phyloP scores from a whole-genome alignment of 768 basidiomycete species.

The Suillus tomentosus region DNA sequence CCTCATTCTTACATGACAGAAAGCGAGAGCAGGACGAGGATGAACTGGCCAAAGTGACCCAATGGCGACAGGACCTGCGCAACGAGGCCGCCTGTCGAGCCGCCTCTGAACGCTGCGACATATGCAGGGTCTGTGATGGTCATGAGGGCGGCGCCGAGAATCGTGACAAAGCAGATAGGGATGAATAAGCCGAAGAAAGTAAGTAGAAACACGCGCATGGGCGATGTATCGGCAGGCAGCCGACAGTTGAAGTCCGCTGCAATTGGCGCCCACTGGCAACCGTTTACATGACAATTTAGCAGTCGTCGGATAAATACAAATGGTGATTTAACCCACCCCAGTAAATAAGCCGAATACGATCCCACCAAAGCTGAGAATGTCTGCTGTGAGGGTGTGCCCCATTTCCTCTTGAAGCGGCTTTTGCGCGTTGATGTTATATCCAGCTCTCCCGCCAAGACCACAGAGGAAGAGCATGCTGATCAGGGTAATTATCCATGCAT shows the following conservation, averaged over 20 bases:
- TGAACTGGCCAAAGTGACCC: slow-evolving; percentile 43
- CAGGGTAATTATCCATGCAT: slow-evolving; percentile 51
- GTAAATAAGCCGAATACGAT: slow-evolving; percentile 51
- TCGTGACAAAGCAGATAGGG: slow-evolving; percentile 42
- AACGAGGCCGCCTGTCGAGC: slow-evolving; percentile 46
- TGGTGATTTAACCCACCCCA: slow-evolving; percentile 34
- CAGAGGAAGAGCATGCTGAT: slow-evolving; percentile 53
- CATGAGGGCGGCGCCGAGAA: slow-evolving; percentile 42
- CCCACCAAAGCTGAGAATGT: slow-evolving; percentile 53
- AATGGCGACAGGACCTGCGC: slow-evolving; percentile 46
- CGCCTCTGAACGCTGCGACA: slow-evolving; percentile 40
- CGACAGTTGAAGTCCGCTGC: slow-evolving; percentile 59
- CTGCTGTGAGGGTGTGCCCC: slow-evolving; percentile 45
- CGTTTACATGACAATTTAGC: not conserved
- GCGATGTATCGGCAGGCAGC: slow-evolving; percentile 45
- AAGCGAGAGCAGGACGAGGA: slow-evolving; percentile 44
- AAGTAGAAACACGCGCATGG: slow-evolving; percentile 46
- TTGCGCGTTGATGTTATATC: slow-evolving; percentile 47
- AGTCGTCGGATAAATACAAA: not conserved
- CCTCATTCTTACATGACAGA: slow-evolving; percentile 39
- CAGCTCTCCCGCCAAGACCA: slow-evolving; percentile 49
- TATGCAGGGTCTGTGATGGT: slow-evolving; percentile 44
- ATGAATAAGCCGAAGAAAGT: slow-evolving; percentile 55
- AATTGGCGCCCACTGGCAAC: slow-evolving; percentile 45
- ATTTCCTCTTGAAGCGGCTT: slow-evolving; percentile 40